These are phyloP conservation scores for Suhomyces coccinellae DNA, from an alignment of 1,139 yeast genomes.

Conservation along the genomic window DNA sequence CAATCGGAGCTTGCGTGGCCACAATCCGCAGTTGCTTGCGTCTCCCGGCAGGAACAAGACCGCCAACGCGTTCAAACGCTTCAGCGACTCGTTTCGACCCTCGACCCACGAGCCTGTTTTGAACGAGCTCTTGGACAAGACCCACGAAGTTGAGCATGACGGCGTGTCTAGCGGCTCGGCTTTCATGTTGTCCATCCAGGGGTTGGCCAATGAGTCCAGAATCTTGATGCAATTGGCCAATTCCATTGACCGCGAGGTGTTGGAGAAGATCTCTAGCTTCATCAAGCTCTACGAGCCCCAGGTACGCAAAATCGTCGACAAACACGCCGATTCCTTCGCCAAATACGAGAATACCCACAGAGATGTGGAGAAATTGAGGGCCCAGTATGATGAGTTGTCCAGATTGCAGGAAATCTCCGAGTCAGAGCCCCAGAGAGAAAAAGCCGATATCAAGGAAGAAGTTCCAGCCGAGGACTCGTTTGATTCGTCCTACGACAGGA, in stretches of 20 bases:
- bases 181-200: constrained; percentile 17
- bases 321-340: constrained; percentile 27
- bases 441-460: constrained; percentile 17
- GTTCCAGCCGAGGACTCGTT: constrained; percentile 8
- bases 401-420: constrained; percentile 32
- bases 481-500: constrained; percentile 5
- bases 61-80: constrained; percentile 13
- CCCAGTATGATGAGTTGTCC: constrained; percentile 33
- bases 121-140: constrained; percentile 1
- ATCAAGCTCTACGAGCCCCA: constrained; percentile 41
- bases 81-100: constrained; percentile 16
- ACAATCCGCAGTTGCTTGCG: not conserved
- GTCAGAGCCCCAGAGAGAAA: constrained; percentile 5
- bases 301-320: constrained; percentile 26
- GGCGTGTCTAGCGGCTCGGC: constrained; percentile 11
- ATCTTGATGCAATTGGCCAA: constrained; percentile 31
- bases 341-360: constrained; percentile 30
- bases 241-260: constrained; percentile 37
- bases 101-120: constrained; percentile 6
- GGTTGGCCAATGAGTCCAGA: constrained; percentile 27
- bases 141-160: not conserved
- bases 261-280: constrained; percentile 38
- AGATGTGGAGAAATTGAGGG: constrained; percentile 31
- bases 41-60: constrained; percentile 5
- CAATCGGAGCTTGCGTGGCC: not conserved